Conservation (phyloP, 257 asterid genomes). For the Solanum medicagineum region DNA sequence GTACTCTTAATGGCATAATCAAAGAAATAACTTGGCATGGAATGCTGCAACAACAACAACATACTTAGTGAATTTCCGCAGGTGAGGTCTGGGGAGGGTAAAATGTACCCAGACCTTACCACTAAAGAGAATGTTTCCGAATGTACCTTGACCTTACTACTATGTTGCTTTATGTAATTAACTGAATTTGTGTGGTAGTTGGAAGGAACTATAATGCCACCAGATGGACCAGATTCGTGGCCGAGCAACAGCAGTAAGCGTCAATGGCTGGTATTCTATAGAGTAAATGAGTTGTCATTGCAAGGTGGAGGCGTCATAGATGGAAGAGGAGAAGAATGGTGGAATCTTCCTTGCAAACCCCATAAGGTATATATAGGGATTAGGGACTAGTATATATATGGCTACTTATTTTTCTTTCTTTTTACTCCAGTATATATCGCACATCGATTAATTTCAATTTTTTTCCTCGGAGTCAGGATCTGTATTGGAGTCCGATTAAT, state of each 20-base stretch:
- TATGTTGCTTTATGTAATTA: not conserved
- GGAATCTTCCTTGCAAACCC: conserved; percentile 63
- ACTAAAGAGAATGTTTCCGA: no score
- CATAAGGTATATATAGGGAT: conserved; percentile 28
- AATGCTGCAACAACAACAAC: no score
- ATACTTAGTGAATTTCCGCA: no score
- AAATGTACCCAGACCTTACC: no score
- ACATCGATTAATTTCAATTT: no score
- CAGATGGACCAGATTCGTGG: conserved; percentile 57
- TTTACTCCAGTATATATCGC: no score
- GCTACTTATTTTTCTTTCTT: no score
- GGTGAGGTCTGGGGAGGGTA: not conserved
- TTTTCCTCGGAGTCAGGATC: no score
- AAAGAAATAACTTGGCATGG: not conserved
- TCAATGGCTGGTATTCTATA: conserved; percentile 57
- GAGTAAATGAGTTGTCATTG: conserved; percentile 29
- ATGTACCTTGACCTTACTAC: no score
- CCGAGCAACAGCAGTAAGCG: conserved; percentile 29
- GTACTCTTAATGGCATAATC: not conserved
- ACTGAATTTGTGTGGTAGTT: conserved; percentile 7
- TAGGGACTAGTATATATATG: not conserved
- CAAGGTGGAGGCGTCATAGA: conserved; percentile 46
- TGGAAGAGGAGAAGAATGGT: conserved; percentile 49
- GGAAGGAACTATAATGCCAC: conserved; percentile 46
- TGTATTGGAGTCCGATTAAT: no score